Evolutionary conservation across 495 filamentous ascomycete species (phyloP).

Genomic region (Daldinia loculata): DNA sequence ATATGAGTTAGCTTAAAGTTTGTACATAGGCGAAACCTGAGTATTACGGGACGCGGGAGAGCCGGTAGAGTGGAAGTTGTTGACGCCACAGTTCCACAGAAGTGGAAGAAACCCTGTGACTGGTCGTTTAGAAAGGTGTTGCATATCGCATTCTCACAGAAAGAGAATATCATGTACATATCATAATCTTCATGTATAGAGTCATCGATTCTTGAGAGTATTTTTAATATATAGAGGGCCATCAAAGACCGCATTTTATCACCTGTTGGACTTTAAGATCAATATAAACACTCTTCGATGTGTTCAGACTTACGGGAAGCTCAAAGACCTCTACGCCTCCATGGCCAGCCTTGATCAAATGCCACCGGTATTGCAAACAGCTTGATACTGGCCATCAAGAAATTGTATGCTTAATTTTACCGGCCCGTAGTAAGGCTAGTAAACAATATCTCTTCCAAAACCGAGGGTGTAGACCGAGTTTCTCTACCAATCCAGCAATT

Average conservation of each 20-base stretch:
- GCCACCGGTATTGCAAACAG: too few species aligned
- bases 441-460: too few species aligned
- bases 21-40: not conserved
- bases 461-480: too few species aligned
- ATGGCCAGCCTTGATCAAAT: too few species aligned
- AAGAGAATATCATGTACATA: not conserved
- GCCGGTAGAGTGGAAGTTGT: not conserved
- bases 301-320: too few species aligned
- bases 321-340: too few species aligned
- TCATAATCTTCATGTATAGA: not conserved
- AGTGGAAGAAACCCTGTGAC: not conserved
- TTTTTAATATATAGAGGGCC: not conserved
- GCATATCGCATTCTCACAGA: not conserved
- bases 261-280: not conserved
- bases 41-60: not conserved
- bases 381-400: too few species aligned
- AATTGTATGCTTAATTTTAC: too few species aligned
- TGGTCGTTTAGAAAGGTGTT: not conserved
- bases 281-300: not conserved
- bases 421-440: too few species aligned
- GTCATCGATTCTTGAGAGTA: not conserved
- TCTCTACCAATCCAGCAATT: too few species aligned
- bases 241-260: not conserved
- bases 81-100: not conserved
- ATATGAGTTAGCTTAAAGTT: conserved; percentile 8